These are phyloP conservation scores for Begonia peltatifolia DNA, from an alignment of 306 rosid species.

Conservation along the genomic window DNA sequence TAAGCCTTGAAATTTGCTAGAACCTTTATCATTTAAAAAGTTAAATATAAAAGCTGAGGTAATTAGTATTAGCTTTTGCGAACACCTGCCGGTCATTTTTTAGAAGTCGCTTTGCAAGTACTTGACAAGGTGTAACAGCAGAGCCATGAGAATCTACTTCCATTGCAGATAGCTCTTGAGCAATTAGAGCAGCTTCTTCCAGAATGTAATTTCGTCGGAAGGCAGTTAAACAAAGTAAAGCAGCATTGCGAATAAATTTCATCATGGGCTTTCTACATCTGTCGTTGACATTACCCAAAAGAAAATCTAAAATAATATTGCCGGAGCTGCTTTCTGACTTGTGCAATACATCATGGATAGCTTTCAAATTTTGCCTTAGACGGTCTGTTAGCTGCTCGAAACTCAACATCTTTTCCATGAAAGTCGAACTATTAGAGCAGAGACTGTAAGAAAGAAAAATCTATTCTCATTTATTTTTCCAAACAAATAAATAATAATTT, in stretches of 20 bases:
- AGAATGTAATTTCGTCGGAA: conserved; percentile 69
- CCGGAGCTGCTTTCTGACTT: conserved; percentile 24
- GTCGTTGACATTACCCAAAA: conserved; percentile 27
- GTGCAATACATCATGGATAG: conserved; percentile 30
- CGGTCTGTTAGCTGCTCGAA: conserved; percentile 61
- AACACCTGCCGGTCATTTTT: conserved; percentile 83
- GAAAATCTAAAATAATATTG: conserved; percentile 43
- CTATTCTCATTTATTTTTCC: too few relatives aligned
- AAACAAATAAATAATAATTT: too few relatives aligned
- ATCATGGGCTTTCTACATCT: conserved; percentile 37
- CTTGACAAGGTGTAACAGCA: conserved; percentile 64
- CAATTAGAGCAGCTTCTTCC: conserved; percentile 76
- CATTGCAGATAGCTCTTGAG: conserved; percentile 60
- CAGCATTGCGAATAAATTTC: conserved; percentile 63
- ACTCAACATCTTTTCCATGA: conserved; percentile 49
- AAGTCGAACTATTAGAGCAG: conserved; percentile 60
- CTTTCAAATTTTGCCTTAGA: conserved; percentile 37
- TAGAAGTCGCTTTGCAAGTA: conserved; percentile 67
- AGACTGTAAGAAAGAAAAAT: conserved; percentile 30
- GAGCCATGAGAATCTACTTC: conserved; percentile 36
- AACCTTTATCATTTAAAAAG: neutral
- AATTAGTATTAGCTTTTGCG: conserved; percentile 2
- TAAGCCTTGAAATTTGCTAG: too few relatives aligned
- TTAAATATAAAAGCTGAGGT: neutral
- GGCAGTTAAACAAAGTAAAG: conserved; percentile 58